A percentile compares a stretch with the other conserved stretches of the same genome.
These are phyloP conservation scores for Scutellaria baicalensis DNA, from an alignment of 257 asterid genomes.

Conservation along the genomic window DNA sequence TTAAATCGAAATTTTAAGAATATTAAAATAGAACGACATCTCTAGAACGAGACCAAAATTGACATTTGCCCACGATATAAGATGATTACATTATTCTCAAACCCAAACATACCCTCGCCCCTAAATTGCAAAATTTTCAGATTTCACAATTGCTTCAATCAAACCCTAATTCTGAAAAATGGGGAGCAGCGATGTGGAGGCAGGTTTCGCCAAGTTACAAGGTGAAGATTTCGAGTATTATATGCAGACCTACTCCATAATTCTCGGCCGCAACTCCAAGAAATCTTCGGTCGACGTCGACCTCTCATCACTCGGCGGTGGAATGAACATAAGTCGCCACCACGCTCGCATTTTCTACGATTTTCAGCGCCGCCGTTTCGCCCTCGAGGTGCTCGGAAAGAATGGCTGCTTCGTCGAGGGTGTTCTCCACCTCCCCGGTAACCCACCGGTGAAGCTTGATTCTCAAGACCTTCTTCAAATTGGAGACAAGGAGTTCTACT, in stretches of 20 bases:
- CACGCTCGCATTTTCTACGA: conserved; percentile 99
- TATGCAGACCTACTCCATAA: conserved; percentile 95
- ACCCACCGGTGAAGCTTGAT: conserved; percentile 83
- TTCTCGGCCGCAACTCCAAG: conserved; percentile 94
- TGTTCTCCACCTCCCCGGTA: conserved; percentile 83
- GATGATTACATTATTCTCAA: too few species aligned
- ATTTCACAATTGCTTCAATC: not conserved
- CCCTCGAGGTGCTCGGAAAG: conserved; percentile 91
- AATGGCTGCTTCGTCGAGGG: conserved; percentile 96
- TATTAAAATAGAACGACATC: too few species aligned
- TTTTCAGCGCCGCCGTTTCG: conserved; percentile 96
- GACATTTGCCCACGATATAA: too few species aligned
- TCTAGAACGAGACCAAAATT: too few species aligned
- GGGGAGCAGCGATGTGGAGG: conserved; percentile 97
- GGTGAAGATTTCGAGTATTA: conserved; percentile 97
- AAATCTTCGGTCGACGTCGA: conserved; percentile 94
- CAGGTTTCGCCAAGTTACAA: conserved; percentile 98
- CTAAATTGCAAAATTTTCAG: not conserved
- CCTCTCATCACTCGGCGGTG: conserved; percentile 95
- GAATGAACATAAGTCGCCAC: conserved; percentile 99
- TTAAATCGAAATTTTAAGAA: too few species aligned
- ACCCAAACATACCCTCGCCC: not conserved
- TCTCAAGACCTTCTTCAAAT: conserved; percentile 91
- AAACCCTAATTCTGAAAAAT: conserved; percentile 16
- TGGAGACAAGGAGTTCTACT: conserved; percentile 92